Evolutionary conservation across 2,329 filamentous ascomycete genomes (phyloP).

Genomic region (Botrytis byssoidea): DNA sequence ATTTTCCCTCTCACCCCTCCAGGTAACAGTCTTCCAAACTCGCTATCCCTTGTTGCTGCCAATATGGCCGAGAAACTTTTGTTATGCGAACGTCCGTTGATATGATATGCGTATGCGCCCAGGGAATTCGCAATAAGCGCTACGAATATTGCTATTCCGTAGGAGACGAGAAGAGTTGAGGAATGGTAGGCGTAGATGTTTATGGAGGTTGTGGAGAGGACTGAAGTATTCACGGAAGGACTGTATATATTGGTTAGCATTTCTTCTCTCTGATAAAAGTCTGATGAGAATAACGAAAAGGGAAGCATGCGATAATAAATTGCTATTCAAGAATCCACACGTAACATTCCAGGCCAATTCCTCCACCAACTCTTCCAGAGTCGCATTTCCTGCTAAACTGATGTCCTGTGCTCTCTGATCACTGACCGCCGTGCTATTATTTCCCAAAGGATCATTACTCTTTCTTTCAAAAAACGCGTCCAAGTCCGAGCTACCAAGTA

Average conservation of each 20-base stretch:
- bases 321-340: background rate
- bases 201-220: background rate
- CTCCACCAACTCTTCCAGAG: background rate
- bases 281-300: background rate
- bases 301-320: background rate
- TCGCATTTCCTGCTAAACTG: background rate
- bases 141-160: conserved; percentile 24
- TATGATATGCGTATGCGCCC: conserved; percentile 25
- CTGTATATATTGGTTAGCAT: background rate
- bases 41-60: conserved; percentile 23
- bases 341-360: background rate
- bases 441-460: background rate
- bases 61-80: conserved; percentile 30
- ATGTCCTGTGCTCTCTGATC: conserved; percentile 9
- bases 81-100: conserved; percentile 26
- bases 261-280: background rate
- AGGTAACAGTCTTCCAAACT: background rate
- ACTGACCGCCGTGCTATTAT: background rate
- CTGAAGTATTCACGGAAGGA: background rate
- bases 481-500: conserved; percentile 26
- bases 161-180: conserved; percentile 24
- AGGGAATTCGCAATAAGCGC: conserved; percentile 23
- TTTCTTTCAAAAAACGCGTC: conserved; percentile 27
- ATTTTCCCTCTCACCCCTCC: background rate
- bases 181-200: conserved; percentile 27